Evolutionary conservation across 148 eudicot genomes (phyloP).

Genomic region (Fagopyrum esculentum): DNA sequence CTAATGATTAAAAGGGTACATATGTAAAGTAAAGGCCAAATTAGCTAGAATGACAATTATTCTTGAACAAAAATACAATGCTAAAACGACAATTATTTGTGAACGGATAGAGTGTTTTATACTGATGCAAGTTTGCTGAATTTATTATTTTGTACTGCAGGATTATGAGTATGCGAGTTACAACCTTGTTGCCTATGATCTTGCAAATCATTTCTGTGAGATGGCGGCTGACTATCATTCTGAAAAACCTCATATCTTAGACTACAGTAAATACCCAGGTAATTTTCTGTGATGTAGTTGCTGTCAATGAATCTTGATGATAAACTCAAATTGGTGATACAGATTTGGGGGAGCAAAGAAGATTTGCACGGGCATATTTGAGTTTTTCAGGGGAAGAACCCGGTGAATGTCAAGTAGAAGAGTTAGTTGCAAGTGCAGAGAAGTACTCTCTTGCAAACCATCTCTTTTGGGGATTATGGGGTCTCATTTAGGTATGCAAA

Average conservation of each 20-base stretch:
- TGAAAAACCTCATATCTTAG: conserved; percentile 73
- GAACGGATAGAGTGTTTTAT: too few species aligned
- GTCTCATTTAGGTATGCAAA: conserved; percentile 62
- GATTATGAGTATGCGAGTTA: conserved; percentile 95
- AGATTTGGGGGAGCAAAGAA: conserved; percentile 61
- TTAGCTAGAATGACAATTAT: too few species aligned
- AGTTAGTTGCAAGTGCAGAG: conserved; percentile 50
- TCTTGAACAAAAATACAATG: too few species aligned
- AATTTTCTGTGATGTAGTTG: background rate
- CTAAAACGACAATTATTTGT: too few species aligned
- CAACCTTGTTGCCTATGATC: conserved; percentile 81
- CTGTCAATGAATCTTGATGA: background rate
- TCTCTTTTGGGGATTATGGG: conserved; percentile 97
- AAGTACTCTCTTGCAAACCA: conserved; percentile 81
- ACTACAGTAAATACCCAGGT: conserved; percentile 76
- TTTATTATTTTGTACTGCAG: conserved; percentile 25
- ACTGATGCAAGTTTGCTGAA: too few species aligned
- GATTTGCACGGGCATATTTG: conserved; percentile 53
- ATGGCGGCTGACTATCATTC: conserved; percentile 95
- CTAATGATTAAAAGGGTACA: too few species aligned
- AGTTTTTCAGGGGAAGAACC: conserved; percentile 35
- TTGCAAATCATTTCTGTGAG: conserved; percentile 94
- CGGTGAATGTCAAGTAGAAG: conserved; percentile 47
- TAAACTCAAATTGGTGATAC: conserved; percentile 5
- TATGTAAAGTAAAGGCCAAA: too few species aligned